phyloP scores from a whole-genome alignment of 139 green algal genomes.

The Pycnococcus provasolii region DNA sequence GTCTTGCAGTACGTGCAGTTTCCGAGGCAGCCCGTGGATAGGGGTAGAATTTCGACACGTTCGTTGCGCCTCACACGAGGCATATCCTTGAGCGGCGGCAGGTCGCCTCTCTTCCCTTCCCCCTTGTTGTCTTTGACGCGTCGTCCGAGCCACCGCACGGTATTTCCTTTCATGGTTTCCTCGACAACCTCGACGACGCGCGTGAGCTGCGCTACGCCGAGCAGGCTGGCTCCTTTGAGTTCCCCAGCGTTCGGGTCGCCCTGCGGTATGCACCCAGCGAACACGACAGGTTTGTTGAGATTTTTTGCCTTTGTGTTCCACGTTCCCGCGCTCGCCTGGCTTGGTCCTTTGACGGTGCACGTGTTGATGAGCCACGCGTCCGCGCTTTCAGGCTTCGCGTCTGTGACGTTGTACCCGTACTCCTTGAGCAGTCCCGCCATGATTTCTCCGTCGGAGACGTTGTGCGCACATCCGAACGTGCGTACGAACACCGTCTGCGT shows the following conservation, averaged over 20 bases:
- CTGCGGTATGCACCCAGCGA: slow-evolving; percentile 75
- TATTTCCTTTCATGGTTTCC: slow-evolving; percentile 75
- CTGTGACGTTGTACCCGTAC: slow-evolving; percentile 66
- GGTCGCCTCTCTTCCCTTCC: background rate
- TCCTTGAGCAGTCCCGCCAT: slow-evolving; percentile 52
- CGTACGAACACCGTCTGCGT: slow-evolving; percentile 18
- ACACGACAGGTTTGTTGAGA: slow-evolving; percentile 48
- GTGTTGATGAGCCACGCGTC: slow-evolving; percentile 83
- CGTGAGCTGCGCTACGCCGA: slow-evolving; percentile 73
- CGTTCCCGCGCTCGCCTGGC: slow-evolving; percentile 26
- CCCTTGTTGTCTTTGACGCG: background rate
- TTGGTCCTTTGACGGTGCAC: slow-evolving; percentile 85
- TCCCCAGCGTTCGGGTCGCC: slow-evolving; percentile 58
- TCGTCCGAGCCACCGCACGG: slow-evolving; percentile 51
- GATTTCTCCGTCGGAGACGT: slow-evolving; percentile 58
- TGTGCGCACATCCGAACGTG: slow-evolving; percentile 32
- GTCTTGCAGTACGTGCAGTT: slow-evolving; percentile 97
- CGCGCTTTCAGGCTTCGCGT: slow-evolving; percentile 41
- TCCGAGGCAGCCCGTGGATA: slow-evolving; percentile 78
- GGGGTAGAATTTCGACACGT: slow-evolving; percentile 81
- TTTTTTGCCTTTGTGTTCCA: slow-evolving; percentile 5
- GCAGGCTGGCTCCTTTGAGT: slow-evolving; percentile 61
- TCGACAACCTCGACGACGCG: slow-evolving; percentile 82
- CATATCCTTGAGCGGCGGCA: background rate
- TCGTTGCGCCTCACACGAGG: slow-evolving; percentile 64